Evolutionary conservation across 306 rosid genomes (phyloP).

Genomic region (Fragaria vesca): DNA sequence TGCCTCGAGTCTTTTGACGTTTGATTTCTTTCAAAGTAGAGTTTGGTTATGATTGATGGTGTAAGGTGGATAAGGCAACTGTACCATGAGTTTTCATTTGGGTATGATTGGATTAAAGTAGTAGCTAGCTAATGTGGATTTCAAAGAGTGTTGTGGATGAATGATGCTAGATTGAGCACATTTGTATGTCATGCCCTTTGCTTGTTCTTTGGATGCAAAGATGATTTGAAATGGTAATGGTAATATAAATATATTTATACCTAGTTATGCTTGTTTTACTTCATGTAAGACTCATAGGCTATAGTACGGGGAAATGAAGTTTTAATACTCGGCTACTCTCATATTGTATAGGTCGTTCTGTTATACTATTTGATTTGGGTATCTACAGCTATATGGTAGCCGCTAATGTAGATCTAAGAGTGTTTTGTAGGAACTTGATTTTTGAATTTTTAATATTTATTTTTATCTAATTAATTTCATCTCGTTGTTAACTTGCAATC

Average conservation of each 20-base stretch:
- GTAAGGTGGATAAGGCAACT: background rate
- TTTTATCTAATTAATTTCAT: too few species aligned
- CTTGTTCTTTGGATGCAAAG: background rate
- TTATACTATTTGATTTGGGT: too few species aligned
- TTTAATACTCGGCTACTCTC: too few species aligned
- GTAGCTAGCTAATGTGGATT: constrained; percentile 12
- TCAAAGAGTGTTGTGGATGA: constrained; percentile 9
- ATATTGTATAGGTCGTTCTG: too few species aligned
- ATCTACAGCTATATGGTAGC: too few species aligned
- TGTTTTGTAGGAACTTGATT: too few species aligned
- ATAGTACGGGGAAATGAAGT: too few species aligned
- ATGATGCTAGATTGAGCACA: constrained; percentile 12
- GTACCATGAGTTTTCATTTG: constrained; percentile 3
- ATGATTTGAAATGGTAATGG: background rate
- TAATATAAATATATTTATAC: background rate
- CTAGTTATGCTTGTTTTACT: too few species aligned
- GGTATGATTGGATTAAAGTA: background rate
- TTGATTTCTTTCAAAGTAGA: background rate
- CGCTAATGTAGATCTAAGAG: too few species aligned
- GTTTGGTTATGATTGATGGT: constrained; percentile 13
- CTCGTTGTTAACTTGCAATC: too few species aligned
- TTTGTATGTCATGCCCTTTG: background rate
- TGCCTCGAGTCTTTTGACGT: background rate
- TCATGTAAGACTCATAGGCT: too few species aligned
- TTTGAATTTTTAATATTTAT: too few species aligned